phyloP scores from a whole-genome alignment of 2,329 filamentous ascomycete genomes.

The Cladophialophora yegresii region DNA sequence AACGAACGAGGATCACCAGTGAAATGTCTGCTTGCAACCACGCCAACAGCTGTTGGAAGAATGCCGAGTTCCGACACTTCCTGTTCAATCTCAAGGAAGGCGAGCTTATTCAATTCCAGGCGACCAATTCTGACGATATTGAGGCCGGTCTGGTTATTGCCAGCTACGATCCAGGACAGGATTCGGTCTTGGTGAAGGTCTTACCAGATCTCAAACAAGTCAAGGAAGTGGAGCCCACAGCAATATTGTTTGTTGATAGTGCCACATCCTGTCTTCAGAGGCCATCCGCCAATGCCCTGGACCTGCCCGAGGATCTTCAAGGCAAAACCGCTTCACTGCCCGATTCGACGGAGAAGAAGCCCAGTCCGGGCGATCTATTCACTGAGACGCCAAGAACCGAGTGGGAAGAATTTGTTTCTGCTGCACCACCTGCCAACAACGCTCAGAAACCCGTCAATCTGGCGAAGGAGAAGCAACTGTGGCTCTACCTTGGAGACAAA shows the following conservation, averaged over 20 bases:
- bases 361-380: conserved; percentile 40
- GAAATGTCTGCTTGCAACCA: conserved; percentile 62
- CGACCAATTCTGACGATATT: conserved; percentile 71
- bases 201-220: conserved; percentile 75
- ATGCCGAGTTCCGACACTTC: conserved; percentile 53
- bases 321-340: conserved; percentile 44
- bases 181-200: conserved; percentile 70
- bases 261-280: conserved; percentile 51
- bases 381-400: conserved; percentile 49
- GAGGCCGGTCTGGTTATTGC: conserved; percentile 87
- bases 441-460: conserved; percentile 71
- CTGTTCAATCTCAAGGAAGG: conserved; percentile 69
- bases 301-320: conserved; percentile 51
- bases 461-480: conserved; percentile 71
- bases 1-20: conserved; percentile 72
- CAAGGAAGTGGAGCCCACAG: conserved; percentile 63
- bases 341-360: conserved; percentile 38
- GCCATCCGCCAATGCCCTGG: conserved; percentile 48
- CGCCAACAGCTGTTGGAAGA: conserved; percentile 33
- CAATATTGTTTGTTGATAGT: conserved; percentile 53
- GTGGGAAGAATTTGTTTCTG: conserved; percentile 78
- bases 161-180: conserved; percentile 71
- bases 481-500: conserved; percentile 81
- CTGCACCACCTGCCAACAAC: conserved; percentile 59
- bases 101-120: conserved; percentile 85